phyloP scores from a whole-genome alignment of 306 rosid genomes.

The peach (Prunus persica) region Prunus_persica_NCBIv2 NC_034009.1:31880001-31880500 shows the following conservation, averaged over 20 bases:
- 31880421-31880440: rapidly evolving
- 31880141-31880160: conserved; percentile 27
- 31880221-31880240: conserved; percentile 6
- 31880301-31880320: not conserved
- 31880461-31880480: no score
- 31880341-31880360: not conserved
- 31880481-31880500: no score
- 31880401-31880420: no score
- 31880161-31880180: not conserved
- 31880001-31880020: conserved; percentile 33
- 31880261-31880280: conserved; percentile 8
- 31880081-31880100: conserved; percentile 18
- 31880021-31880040: conserved; percentile 29
- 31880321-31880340: not conserved
- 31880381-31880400: no score
- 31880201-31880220: not conserved
- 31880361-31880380: no score
- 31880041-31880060: conserved; percentile 26
- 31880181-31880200: not conserved
- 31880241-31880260: conserved; percentile 13
- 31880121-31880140: conserved; percentile 29
- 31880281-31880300: not conserved
- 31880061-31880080: conserved; percentile 13
- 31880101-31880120: conserved; percentile 40
- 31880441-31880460: no score